Evolutionary conservation across 2,329 filamentous ascomycete genomes (phyloP).

Genomic region (Stagonosporopsis chrysanthemi): DNA sequence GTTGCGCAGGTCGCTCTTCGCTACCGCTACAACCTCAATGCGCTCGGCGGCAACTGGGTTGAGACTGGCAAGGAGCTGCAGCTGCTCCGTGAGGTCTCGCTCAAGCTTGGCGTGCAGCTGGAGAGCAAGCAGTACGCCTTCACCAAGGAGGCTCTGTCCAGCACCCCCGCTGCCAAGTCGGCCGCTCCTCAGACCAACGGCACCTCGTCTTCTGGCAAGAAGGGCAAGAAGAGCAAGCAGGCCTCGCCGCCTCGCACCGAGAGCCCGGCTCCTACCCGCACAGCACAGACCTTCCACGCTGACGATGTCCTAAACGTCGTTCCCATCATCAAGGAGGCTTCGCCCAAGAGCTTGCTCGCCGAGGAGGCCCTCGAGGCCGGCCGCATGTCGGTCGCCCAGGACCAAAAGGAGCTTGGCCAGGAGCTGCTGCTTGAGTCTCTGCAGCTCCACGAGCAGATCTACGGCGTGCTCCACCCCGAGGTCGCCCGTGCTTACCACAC

Average conservation of each 20-base stretch:
- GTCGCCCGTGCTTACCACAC: conserved; percentile 95
- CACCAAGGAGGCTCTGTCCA: conserved; percentile 49
- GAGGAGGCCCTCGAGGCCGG: conserved; percentile 97
- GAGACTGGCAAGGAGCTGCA: conserved; percentile 76
- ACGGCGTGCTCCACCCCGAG: conserved; percentile 95
- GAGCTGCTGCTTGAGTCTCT: conserved; percentile 95
- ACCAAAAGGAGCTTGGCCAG: conserved; percentile 94
- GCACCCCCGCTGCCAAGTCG: conserved; percentile 24
- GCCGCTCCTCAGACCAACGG: conserved; percentile 46
- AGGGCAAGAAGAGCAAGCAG: conserved; percentile 65
- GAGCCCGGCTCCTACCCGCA: conserved; percentile 54
- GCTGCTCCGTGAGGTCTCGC: conserved; percentile 83
- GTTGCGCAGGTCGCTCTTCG: conserved; percentile 74
- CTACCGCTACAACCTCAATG: conserved; percentile 74
- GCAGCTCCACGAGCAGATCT: conserved; percentile 97
- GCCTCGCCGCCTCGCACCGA: conserved; percentile 57
- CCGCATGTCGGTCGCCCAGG: conserved; percentile 92
- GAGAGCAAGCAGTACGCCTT: conserved; percentile 80
- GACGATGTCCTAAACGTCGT: conserved; percentile 93
- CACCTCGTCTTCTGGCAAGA: conserved; percentile 50
- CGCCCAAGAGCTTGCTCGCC: conserved; percentile 86
- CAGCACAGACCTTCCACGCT: conserved; percentile 72
- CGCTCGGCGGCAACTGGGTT: conserved; percentile 72
- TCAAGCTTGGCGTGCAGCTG: conserved; percentile 91
- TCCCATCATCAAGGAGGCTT: conserved; percentile 93